Evolutionary conservation across 371 early-diverging fungal genomes (phyloP), one percentile per base, ranked within the genome.

Genomic region (Vairimorpha ceranae): DNA sequence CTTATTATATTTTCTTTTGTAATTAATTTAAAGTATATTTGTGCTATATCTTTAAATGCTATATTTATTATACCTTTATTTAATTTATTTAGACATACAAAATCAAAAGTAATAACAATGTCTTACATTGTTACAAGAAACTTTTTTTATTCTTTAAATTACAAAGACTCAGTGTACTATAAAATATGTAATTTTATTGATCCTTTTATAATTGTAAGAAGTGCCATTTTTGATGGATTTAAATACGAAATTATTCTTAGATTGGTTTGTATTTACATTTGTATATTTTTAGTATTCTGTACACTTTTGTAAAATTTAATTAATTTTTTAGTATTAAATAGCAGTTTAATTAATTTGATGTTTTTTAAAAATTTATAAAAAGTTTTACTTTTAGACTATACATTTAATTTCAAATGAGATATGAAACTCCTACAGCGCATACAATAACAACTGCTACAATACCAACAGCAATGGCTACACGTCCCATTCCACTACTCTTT

Each of bases 351-450:
- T n/a, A n/a, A n/a, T n/a, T n/a, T n/a, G n/a, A n/a, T n/a, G n/a
- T n/a, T n/a, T n/a, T n/a, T n/a, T n/a, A n/a, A n/a, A n/a, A n/a
- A n/a, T n/a, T n/a, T n/a, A n/a, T n/a, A n/a, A n/a, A n/a, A n/a
- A n/a, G n/a, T 10, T 10, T 10, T 41, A 41, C 1, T 61, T 35
- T 35, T 61, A 61, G 61, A 23, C 30, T 61, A 61, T 61, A 61
- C 61, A 61, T 61, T 61, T 61, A 61, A 61, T 61, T 61, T 61
- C 61, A 61, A 23, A 36, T 15, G 10, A 61, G n/a, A n/a, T 10
- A 61, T 19, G 41, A 23, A 25, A 30, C 36, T 35, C 19, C 15
- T 2, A 4, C 1, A 4, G 27, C 36, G 2, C 2, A 2, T 35
- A 36, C 61, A n/a, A 19, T 36, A 23, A 36, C 35, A 14, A 61